A percentile compares a stretch with the other conserved stretches of the same genome.
These are phyloP conservation scores for Apostasia shenzhenica DNA, from an alignment of 106 monocot genomes.

Conservation along the genomic window DNA sequence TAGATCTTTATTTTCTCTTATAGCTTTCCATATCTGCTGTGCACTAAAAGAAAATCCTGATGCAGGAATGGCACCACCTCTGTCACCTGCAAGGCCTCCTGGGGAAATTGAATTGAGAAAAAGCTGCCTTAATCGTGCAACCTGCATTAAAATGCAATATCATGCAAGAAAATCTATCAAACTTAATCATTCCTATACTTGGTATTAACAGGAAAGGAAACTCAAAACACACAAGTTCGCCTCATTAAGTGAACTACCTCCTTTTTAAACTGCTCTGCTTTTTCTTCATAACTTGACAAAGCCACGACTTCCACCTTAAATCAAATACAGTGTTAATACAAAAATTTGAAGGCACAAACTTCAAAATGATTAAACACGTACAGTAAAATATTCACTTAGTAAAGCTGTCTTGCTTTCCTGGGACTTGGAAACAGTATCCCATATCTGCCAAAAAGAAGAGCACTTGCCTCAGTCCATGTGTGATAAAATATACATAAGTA, in stretches of 20 bases:
- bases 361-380: slow-evolving; percentile 11
- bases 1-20: slow-evolving; percentile 53
- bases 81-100: slow-evolving; percentile 56
- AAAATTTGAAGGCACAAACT: neutral
- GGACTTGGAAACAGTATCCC: slow-evolving; percentile 47
- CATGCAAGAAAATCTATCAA: neutral
- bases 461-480: neutral
- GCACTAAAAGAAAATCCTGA: slow-evolving; percentile 57
- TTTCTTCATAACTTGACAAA: slow-evolving; percentile 6
- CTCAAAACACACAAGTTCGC: too few species aligned
- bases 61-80: slow-evolving; percentile 50
- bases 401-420: slow-evolving; percentile 33
- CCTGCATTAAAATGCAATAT: slow-evolving; percentile 21
- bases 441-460: slow-evolving; percentile 30
- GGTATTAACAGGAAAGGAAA: slow-evolving; percentile 1
- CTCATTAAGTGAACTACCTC: too few species aligned
- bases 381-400: slow-evolving; percentile 51
- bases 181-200: too few species aligned
- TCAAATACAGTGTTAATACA: neutral
- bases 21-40: slow-evolving; percentile 54
- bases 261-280: too few species aligned
- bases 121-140: slow-evolving; percentile 32
- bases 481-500: too few species aligned
- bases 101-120: slow-evolving; percentile 55
- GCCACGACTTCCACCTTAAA: slow-evolving; percentile 60